These are phyloP conservation scores for Coprinellus micaceus DNA, from an alignment of 768 basidiomycete species.

Conservation along the genomic window DNA sequence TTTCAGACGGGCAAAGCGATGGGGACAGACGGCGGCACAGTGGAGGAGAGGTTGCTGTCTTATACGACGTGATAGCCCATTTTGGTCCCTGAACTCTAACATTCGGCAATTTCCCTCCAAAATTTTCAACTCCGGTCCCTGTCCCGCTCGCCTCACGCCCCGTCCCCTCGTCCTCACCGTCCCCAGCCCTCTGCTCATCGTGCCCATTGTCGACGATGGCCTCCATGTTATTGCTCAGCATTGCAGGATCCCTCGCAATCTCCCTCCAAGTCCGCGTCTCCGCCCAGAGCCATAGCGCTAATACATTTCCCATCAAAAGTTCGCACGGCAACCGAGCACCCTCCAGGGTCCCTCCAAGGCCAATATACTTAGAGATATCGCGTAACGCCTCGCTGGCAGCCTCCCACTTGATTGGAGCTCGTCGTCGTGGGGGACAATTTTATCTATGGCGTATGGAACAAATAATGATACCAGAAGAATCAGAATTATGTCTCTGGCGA, in stretches of 20 bases:
- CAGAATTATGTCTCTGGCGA: background rate
- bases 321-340: constrained; percentile 8
- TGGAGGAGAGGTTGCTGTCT: constrained; percentile 2
- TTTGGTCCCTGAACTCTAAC: constrained; percentile 44
- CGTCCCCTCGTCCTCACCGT: background rate
- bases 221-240: background rate
- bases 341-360: background rate
- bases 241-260: background rate
- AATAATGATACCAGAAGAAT: background rate
- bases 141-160: background rate
- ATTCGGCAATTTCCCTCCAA: constrained; percentile 46
- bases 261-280: constrained; percentile 15
- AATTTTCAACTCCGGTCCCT: constrained; percentile 47
- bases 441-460: background rate
- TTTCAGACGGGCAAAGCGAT: constrained; percentile 5
- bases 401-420: background rate
- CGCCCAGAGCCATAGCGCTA: constrained; percentile 13
- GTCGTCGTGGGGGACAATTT: background rate
- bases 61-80: constrained; percentile 36
- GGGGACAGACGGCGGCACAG: constrained; percentile 8
- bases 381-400: constrained; percentile 1
- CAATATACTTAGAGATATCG: background rate
- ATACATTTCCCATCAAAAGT: constrained; percentile 8
- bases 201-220: background rate
- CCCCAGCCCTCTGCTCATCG: constrained; percentile 17